A percentile compares a stretch with the other conserved stretches of the same genome.
Conservation (phyloP, 2,329 filamentous ascomycete genomes). For the Teratosphaeria destructans region DNA sequence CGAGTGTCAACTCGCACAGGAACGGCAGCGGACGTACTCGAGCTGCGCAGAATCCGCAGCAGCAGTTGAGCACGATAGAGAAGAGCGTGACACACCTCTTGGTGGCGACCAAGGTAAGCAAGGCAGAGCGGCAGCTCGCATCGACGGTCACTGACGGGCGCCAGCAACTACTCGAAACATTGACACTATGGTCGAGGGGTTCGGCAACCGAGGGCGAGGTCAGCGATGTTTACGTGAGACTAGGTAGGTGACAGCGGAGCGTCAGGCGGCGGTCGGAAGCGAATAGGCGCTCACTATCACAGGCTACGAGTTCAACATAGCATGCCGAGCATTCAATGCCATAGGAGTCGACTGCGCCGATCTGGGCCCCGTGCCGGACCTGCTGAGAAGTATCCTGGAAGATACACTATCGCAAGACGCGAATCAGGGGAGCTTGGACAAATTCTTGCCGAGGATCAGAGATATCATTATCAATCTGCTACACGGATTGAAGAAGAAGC, state of each 20-base stretch:
- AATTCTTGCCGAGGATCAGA: conserved; percentile 84
- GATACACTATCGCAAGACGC: conserved; percentile 95
- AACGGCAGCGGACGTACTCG: conserved; percentile 1
- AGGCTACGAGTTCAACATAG: conserved; percentile 97
- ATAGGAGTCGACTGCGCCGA: conserved; percentile 95
- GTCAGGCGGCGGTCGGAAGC: background rate
- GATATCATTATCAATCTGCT: conserved; percentile 98
- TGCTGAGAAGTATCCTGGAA: conserved; percentile 81
- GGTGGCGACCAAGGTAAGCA: conserved; percentile 68
- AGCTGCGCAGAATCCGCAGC: conserved; percentile 45
- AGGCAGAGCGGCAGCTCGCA: background rate
- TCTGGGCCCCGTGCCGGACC: conserved; percentile 87
- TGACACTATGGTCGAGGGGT: conserved; percentile 94
- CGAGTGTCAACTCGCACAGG: background rate
- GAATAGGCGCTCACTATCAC: background rate
- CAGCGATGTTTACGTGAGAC: conserved; percentile 91
- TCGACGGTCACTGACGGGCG: background rate
- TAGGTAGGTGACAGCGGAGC: conserved; percentile 39
- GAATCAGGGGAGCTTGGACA: conserved; percentile 83
- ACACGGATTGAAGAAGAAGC: conserved; percentile 92
- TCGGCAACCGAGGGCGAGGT: conserved; percentile 89
- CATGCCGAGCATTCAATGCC: conserved; percentile 88
- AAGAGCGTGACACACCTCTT: conserved; percentile 97
- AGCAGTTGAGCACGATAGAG: conserved; percentile 90
- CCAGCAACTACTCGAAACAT: conserved; percentile 80